Evolutionary conservation across 441 rosid species (phyloP), one percentile per base, ranked within the genome.

Genomic region (Arabidopsis hybrid): DNA sequence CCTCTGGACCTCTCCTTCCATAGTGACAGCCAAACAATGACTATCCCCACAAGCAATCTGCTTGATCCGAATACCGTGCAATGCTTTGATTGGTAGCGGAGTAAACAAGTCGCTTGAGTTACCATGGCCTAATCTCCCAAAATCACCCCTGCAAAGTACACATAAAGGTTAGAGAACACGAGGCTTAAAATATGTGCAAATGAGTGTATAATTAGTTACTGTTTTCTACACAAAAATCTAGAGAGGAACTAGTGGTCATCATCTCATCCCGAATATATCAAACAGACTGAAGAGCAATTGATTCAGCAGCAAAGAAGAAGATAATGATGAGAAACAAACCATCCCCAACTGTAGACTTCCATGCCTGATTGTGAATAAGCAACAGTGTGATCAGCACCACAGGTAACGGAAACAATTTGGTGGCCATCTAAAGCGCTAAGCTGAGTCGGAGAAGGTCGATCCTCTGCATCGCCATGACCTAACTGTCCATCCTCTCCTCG

Each of bases 1-100:
- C 99, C 98, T 95, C 69, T 82, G 98, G 57, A 92, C 98, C 80
- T 85, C 88, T 53, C 99, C 99, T 17, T 87, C 97, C 86, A 83
- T 76, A 7, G 96, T 95, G 65, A 92, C 98, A 50, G 98, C 97
- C 81, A 92, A 81, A 78, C 99, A 92, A 75, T 95, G 99, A 86
- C 98, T 89, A 74, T 95, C 98, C 52, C 99, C 99, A 74, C 99
- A 92, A 67, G 99, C 98, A 79, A 95, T 92, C 81, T 92, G 97
- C 85, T 84, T 95, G 9, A 95, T 89, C 85, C 58, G 87, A 73
- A 91, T 13, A 73, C 98, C 95, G 32, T 87, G 89, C 49, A 95
- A 80, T 47, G 92, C 90, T 82, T 87, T 90, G 58, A 95, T 85
- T 4, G 98, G 99, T 71, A 83, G 85, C n/a, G 99, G 99, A 76